A percentile compares a stretch with the other conserved stretches of the same genome.
Evolutionary conservation across 805 yeast genomes (phyloP).

Genomic region (Candida coquimbonensis): DNA sequence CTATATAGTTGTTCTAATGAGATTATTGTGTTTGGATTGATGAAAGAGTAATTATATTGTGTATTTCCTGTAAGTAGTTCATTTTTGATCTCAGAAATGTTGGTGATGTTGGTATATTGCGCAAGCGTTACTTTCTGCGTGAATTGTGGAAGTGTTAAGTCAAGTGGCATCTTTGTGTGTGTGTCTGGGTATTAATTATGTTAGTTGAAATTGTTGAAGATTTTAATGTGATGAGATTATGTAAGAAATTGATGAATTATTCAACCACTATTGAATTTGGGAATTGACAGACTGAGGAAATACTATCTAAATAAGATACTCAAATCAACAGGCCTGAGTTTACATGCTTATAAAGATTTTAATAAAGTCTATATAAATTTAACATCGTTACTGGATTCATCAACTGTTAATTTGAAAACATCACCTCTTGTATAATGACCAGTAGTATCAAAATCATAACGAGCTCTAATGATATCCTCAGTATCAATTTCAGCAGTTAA

Average conservation of each 20-base stretch:
- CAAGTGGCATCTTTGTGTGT: not conserved
- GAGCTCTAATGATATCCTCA: slow-evolving; percentile 30
- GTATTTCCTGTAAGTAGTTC: slow-evolving; percentile 38
- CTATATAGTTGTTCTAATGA: slow-evolving; percentile 57
- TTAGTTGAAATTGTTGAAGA: not conserved
- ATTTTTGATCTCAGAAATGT: slow-evolving; percentile 37
- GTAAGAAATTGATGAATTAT: no score
- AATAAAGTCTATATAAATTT: no score
- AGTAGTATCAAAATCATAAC: slow-evolving; percentile 35
- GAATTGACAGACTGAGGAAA: no score
- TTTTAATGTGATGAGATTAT: no score
- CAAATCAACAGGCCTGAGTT: no score
- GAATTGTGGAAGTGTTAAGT: slow-evolving; percentile 40
- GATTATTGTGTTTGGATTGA: slow-evolving; percentile 51
- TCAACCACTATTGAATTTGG: no score
- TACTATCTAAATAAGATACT: no score
- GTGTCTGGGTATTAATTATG: not conserved
- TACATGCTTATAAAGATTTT: no score
- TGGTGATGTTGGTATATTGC: slow-evolving; percentile 40
- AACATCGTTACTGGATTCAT: slow-evolving; percentile 22
- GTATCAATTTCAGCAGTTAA: slow-evolving; percentile 34
- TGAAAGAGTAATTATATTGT: slow-evolving; percentile 54
- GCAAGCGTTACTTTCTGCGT: slow-evolving; percentile 32
- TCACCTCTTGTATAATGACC: slow-evolving; percentile 39
- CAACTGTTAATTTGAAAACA: slow-evolving; percentile 34